Evolutionary conservation across 768 basidiomycete genomes (phyloP).

Genomic region (Termitomyces sp.): DNA sequence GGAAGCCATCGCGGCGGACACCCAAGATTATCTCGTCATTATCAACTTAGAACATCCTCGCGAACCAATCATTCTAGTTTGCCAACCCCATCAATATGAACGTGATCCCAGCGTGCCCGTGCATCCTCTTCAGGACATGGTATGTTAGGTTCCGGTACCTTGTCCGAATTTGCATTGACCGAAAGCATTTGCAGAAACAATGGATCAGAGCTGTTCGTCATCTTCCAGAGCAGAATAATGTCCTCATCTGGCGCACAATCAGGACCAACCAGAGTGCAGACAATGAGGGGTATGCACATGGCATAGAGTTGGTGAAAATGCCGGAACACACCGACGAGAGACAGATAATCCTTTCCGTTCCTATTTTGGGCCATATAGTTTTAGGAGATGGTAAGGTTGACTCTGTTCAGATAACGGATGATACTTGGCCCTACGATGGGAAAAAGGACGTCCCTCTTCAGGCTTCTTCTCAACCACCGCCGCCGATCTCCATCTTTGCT

Average conservation of each 20-base stretch:
- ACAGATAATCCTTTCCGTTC: neutral
- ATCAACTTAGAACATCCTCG: neutral
- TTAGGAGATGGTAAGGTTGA: neutral
- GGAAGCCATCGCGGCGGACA: neutral
- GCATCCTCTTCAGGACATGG: neutral
- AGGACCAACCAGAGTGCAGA: neutral
- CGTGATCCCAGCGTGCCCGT: neutral
- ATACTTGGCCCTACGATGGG: slow-evolving; percentile 22
- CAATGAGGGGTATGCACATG: neutral
- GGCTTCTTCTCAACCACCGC: slow-evolving; percentile 21
- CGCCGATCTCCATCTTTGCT: slow-evolving; percentile 35
- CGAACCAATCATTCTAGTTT: neutral
- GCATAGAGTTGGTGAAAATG: neutral
- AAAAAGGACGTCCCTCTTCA: slow-evolving; percentile 22
- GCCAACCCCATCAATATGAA: neutral
- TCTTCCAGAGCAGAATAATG: slow-evolving; percentile 42
- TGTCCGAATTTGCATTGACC: neutral
- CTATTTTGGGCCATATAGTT: neutral
- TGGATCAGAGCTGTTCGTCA: slow-evolving; percentile 45
- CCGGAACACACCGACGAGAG: neutral
- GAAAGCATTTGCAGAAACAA: slow-evolving; percentile 28
- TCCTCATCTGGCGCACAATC: slow-evolving; percentile 45
- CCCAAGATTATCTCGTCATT: neutral
- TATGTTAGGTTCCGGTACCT: neutral
- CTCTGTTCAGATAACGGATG: slow-evolving; percentile 35